Conservation (phyloP, 768 basidiomycete genomes). For the Suillus weaverae region DNA sequence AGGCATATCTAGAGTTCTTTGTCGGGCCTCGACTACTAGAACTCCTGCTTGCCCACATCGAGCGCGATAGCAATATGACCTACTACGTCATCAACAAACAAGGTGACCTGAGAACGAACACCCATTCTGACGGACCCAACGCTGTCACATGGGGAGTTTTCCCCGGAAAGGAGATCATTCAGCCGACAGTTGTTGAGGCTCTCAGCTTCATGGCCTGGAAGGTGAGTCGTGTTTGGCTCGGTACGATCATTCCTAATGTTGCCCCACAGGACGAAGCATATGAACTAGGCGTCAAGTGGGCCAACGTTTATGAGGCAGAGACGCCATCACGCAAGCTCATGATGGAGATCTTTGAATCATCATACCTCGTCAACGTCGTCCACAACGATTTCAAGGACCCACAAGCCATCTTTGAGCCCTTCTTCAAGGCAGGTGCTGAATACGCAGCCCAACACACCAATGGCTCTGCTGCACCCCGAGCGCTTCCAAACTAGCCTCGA, state of each 20-base stretch:
- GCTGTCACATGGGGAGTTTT: constrained; percentile 99
- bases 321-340: constrained; percentile 78
- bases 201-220: constrained; percentile 99
- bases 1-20: constrained; percentile 98
- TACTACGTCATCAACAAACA: constrained; percentile 98
- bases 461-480: constrained; percentile 39
- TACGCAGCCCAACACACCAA: constrained; percentile 43
- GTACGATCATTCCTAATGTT: constrained; percentile 11
- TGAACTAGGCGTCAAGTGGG: constrained; percentile 91
- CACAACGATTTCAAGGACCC: constrained; percentile 92
- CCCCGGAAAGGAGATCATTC: constrained; percentile 94
- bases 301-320: constrained; percentile 76
- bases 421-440: constrained; percentile 74
- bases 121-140: constrained; percentile 91
- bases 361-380: constrained; percentile 90
- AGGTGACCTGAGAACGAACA: constrained; percentile 94
- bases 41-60: constrained; percentile 75
- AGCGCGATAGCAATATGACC: constrained; percentile 84
- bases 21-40: constrained; percentile 74
- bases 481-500: constrained; percentile 27
- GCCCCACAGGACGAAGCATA: constrained; percentile 84
- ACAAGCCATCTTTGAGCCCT: constrained; percentile 84
- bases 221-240: constrained; percentile 37
- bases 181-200: constrained; percentile 95
- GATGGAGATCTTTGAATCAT: constrained; percentile 74